phyloP scores from a whole-genome alignment of 192 early-diverging fungal species.

The Backusella macrospora region DNA sequence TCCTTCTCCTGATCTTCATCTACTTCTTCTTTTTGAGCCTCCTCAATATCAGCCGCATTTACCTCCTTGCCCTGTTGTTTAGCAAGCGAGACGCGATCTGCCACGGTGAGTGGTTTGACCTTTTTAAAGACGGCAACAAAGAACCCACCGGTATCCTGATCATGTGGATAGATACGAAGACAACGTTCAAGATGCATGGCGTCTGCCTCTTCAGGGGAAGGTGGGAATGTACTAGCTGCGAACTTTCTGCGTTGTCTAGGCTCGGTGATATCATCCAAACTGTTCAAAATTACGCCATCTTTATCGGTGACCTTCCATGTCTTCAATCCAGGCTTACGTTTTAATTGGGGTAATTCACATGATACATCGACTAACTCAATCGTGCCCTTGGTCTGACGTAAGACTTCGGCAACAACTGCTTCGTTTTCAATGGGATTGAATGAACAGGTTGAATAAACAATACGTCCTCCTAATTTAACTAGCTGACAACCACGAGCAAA shows the following conservation, averaged over 20 bases:
- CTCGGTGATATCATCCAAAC: slow-evolving; percentile 49
- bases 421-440: slow-evolving; percentile 99
- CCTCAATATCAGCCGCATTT: slow-evolving; percentile 4
- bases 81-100: slow-evolving; percentile 45
- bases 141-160: slow-evolving; percentile 98
- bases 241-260: slow-evolving; percentile 49
- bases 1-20: slow-evolving; percentile 23
- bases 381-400: slow-evolving; percentile 67
- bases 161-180: slow-evolving; percentile 89
- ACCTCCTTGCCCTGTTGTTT: slow-evolving; percentile 37
- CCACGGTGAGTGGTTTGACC: slow-evolving; percentile 65
- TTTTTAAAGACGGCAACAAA: slow-evolving; percentile 98
- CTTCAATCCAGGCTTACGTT: slow-evolving; percentile 77
- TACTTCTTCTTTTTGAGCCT: slow-evolving; percentile 8
- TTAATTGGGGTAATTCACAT: slow-evolving; percentile 74
- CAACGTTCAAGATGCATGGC: slow-evolving; percentile 71
- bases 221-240: slow-evolving; percentile 63
- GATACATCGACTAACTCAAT: slow-evolving; percentile 89
- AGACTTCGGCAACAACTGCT: slow-evolving; percentile 87
- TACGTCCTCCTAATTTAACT: slow-evolving; percentile 85
- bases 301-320: slow-evolving; percentile 89
- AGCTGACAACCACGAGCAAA: slow-evolving; percentile 86
- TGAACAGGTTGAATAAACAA: slow-evolving; percentile 99
- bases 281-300: slow-evolving; percentile 61
- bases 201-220: slow-evolving; percentile 50